These are phyloP conservation scores for Arthrobotrys iridis DNA, from an alignment of 2,329 filamentous ascomycete species.

Conservation along the genomic window DNA sequence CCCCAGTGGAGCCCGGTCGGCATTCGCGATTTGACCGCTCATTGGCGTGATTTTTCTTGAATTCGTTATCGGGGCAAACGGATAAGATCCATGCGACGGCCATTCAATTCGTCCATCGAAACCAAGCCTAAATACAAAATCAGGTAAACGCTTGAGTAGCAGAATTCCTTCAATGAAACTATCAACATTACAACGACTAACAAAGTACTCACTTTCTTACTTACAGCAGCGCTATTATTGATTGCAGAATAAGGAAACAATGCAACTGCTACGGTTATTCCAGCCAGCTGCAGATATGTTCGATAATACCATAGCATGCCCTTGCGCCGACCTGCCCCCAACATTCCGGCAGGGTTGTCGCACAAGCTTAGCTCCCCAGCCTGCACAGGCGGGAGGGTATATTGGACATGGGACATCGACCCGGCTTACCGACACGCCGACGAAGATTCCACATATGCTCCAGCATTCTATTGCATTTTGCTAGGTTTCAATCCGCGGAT, in stretches of 20 bases:
- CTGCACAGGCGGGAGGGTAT: neutral
- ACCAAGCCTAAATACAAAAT: no score
- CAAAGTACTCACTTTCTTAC: neutral
- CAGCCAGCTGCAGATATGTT: conserved; percentile 7
- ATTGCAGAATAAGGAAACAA: no score
- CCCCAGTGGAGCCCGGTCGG: conserved; percentile 1
- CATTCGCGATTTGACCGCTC: conserved; percentile 24
- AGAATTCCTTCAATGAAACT: no score
- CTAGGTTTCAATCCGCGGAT: conserved; percentile 6
- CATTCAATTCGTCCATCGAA: conserved; percentile 1
- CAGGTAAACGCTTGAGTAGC: no score
- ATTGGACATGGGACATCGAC: conserved; percentile 8
- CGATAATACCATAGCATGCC: conserved; percentile 13
- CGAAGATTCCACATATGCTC: conserved; percentile 24
- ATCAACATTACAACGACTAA: neutral
- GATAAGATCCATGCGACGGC: conserved; percentile 5
- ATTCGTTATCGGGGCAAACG: neutral
- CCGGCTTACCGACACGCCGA: conserved; percentile 29
- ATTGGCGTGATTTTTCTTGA: conserved; percentile 37
- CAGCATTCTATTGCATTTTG: conserved; percentile 11
- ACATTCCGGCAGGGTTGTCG: conserved; percentile 10
- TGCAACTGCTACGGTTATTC: no score
- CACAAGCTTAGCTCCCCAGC: conserved; percentile 15
- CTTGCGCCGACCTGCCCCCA: no score
- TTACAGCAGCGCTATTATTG: no score